phyloP scores from a whole-genome alignment of 2,329 filamentous ascomycete genomes.

The Huntiella savannae region DNA sequence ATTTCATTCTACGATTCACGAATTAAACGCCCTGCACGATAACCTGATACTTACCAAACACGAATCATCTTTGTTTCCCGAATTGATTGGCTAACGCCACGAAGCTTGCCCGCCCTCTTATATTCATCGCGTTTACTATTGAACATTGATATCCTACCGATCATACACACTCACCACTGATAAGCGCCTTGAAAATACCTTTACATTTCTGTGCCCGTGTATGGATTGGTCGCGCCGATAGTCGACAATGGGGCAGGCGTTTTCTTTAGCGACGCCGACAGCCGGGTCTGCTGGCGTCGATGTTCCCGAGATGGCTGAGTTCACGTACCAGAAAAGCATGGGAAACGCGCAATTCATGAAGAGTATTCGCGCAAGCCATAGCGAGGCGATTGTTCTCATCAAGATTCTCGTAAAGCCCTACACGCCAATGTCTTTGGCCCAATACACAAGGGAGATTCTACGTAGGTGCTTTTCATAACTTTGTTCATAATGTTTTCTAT shows the following conservation, averaged over 20 bases:
- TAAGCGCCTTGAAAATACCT: too few species aligned
- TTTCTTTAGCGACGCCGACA: slow-evolving; percentile 80
- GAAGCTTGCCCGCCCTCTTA: too few species aligned
- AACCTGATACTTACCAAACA: too few species aligned
- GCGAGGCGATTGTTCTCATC: slow-evolving; percentile 78
- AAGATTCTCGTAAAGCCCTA: slow-evolving; percentile 93
- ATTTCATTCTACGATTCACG: too few species aligned
- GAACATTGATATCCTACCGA: too few species aligned
- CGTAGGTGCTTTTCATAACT: slow-evolving; percentile 28
- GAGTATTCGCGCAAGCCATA: slow-evolving; percentile 75
- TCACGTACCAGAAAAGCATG: slow-evolving; percentile 81
- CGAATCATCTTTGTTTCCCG: too few species aligned
- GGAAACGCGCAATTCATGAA: slow-evolving; percentile 93
- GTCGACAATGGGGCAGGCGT: slow-evolving; percentile 73
- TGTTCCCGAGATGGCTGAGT: slow-evolving; percentile 72
- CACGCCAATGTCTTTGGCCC: slow-evolving; percentile 56
- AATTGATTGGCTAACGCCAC: too few species aligned
- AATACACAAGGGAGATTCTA: slow-evolving; percentile 59
- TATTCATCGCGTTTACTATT: too few species aligned
- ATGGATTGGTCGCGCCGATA: slow-evolving; percentile 3
- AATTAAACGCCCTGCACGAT: too few species aligned
- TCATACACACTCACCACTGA: too few species aligned
- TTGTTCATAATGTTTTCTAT: background rate
- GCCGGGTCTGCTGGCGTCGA: slow-evolving; percentile 88
- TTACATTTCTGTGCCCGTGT: too few species aligned